Conservation (phyloP, 2,329 filamentous ascomycete genomes). For the Colletotrichum sp. region DNA sequence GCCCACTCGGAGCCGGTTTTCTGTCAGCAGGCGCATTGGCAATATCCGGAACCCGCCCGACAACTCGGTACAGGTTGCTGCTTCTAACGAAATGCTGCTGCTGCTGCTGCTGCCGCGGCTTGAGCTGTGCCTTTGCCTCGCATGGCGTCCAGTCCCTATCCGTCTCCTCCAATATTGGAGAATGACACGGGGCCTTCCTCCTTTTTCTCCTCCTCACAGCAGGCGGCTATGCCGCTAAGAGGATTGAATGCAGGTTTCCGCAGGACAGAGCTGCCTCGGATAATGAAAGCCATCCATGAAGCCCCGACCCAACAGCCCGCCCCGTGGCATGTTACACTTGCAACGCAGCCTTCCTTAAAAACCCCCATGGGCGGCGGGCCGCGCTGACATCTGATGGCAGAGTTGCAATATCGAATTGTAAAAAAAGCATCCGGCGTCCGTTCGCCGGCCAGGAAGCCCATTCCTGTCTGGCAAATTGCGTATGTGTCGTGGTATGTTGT, state of each 20-base stretch:
- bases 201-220: neutral
- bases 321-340: neutral
- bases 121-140: neutral
- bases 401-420: neutral
- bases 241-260: conserved; percentile 3
- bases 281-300: neutral
- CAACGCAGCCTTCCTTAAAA: neutral
- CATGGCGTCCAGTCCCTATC: neutral
- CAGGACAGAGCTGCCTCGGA: neutral
- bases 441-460: neutral
- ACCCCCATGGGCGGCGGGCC: neutral
- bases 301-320: neutral
- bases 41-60: conserved; percentile 18
- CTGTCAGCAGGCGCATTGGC: neutral
- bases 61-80: conserved; percentile 1
- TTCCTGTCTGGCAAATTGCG: neutral
- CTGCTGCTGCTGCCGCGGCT: neutral
- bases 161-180: neutral
- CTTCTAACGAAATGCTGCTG: neutral
- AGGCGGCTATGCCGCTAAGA: neutral
- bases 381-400: neutral
- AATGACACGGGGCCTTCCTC: neutral
- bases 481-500: neutral
- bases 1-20: conserved; percentile 5
- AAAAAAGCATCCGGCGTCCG: neutral